phyloP scores from a whole-genome alignment of 2,329 filamentous ascomycete genomes.

The Diaporthe vaccinii region DNA sequence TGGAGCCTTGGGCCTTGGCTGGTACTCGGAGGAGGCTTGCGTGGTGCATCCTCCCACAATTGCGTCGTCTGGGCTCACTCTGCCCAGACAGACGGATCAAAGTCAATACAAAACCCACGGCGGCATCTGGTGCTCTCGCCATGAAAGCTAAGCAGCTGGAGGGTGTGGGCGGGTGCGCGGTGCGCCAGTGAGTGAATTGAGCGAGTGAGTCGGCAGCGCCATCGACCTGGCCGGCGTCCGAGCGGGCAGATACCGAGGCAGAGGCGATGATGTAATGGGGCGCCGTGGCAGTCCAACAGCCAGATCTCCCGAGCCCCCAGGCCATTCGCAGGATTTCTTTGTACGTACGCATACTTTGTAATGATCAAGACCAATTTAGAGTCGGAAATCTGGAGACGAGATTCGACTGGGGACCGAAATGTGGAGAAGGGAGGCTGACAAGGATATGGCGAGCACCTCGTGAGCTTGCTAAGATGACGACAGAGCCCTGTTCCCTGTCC shows the following conservation, averaged over 20 bases:
- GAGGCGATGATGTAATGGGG: slow-evolving; percentile 33
- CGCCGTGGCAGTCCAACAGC: background rate
- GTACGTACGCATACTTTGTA: slow-evolving; percentile 39
- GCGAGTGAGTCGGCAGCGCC: slow-evolving; percentile 1
- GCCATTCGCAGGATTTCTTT: slow-evolving; percentile 32
- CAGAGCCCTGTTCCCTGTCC: slow-evolving; percentile 32
- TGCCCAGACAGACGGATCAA: slow-evolving; percentile 31
- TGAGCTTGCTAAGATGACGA: slow-evolving; percentile 35
- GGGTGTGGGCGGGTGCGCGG: background rate
- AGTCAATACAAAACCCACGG: slow-evolving; percentile 16
- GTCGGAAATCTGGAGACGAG: slow-evolving; percentile 29
- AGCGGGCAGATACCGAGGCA: slow-evolving; percentile 34
- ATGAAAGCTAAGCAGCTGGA: background rate
- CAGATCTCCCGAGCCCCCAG: background rate
- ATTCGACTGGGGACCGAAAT: slow-evolving; percentile 32
- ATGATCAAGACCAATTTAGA: slow-evolving; percentile 38
- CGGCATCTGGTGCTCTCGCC: slow-evolving; percentile 17
- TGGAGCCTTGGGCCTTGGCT: slow-evolving; percentile 15
- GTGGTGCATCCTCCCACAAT: slow-evolving; percentile 32
- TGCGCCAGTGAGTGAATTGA: background rate
- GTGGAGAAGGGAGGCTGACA: slow-evolving; percentile 35
- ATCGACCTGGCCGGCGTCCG: background rate
- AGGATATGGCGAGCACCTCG: slow-evolving; percentile 27
- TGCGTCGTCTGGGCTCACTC: slow-evolving; percentile 31
- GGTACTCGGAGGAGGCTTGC: slow-evolving; percentile 10